Base-by-base conservation (phyloP, 2,329 filamentous ascomycete species). In the Hymenoscyphus salicellus region DNA sequence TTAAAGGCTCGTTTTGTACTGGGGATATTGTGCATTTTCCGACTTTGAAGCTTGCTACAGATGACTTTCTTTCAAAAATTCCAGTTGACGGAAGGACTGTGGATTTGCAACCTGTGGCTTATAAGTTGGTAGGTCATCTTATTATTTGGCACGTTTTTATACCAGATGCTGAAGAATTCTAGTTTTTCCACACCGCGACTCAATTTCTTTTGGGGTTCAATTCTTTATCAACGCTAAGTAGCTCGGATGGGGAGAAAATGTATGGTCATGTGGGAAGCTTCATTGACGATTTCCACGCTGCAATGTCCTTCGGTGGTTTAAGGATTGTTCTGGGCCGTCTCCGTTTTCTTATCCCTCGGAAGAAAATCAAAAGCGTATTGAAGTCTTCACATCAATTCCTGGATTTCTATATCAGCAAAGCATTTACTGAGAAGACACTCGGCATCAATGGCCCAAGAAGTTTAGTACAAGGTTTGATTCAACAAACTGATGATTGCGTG, bases 181-280 rank as follows among this genome's bases (percentile, higher is more conserved):
- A 55, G 59, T 61, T 52, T 10, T 28, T 62, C 8, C n/a, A 62
- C 16, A 41, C 60, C 5, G 41, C 56, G 4, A 38, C 30, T 6
- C 17, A 63, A 20, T 63, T 63, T 16, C 46, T 63, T 14, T 20
- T 63, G 2, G 62, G 61, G 0, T 23, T 49, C 2, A 49, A 49
- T 49, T 49, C 43, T 6, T 49, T 49, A 17, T 33, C 23, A 36
- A 52, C 14, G 16, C 8, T 36, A 5, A 7, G 26, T 86, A 1
- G 79, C 66, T 56, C 14, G 23, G 28, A 26, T 7, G 2, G 16
- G 2, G n/a, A 41, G 1, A 38, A 16, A 0, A 58, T 33, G 32
- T 58, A n/a, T 33, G 32, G 56, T 23, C n/a, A 58, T 41, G 32
- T 38, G 20, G 20, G 32, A 14, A 38, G n/a, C 30, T 58, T 58